These are phyloP conservation scores for Solanum lycopersicoides DNA, from an alignment of 257 asterid species.

Conservation along the genomic window DNA sequence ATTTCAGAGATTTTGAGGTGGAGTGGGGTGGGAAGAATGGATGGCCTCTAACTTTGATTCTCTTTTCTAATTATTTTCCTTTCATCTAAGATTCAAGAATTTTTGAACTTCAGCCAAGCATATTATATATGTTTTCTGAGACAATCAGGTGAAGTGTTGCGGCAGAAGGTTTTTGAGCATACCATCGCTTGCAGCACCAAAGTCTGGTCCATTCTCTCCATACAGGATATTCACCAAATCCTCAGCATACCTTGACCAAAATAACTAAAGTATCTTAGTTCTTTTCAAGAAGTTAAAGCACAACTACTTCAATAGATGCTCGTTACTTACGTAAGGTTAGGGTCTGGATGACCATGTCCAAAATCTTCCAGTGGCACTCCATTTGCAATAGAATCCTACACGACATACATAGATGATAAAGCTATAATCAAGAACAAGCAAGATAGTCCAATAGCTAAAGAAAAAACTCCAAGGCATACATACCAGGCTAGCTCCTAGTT, in stretches of 20 bases:
- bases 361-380: conserved; percentile 96
- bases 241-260: conserved; percentile 68
- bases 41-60: not conserved
- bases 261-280: conserved; percentile 12
- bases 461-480: conserved; percentile 5
- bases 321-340: conserved; percentile 82
- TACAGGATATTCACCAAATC: conserved; percentile 82
- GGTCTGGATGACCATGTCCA: conserved; percentile 99
- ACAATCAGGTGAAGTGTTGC: not conserved
- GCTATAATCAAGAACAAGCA: not conserved
- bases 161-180: not conserved
- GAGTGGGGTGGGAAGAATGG: not conserved
- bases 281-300: not conserved
- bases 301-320: not conserved
- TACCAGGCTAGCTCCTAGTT: conserved; percentile 82
- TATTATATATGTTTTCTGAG: not conserved
- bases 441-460: not conserved
- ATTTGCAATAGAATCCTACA: conserved; percentile 63
- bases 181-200: conserved; percentile 99
- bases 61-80: not conserved
- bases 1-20: not conserved
- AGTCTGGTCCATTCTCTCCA: conserved; percentile 77
- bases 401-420: not conserved
- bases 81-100: not conserved
- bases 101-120: not conserved